Base-by-base conservation (phyloP, 768 basidiomycete species). In the Zangia roseola region DNA sequence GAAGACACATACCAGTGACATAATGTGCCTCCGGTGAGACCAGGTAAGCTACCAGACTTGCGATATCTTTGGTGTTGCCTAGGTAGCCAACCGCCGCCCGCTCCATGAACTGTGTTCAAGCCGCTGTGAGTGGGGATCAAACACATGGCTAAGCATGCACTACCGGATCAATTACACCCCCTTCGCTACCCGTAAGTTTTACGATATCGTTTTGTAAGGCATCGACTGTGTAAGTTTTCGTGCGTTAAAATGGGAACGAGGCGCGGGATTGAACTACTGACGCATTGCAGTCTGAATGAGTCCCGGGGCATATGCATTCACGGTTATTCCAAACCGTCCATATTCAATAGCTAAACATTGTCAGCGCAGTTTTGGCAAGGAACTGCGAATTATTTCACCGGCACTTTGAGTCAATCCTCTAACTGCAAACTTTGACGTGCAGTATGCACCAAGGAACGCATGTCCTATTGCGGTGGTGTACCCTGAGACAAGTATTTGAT, bases 341-440 rank as follows among this genome's bases (percentile, higher is more conserved):
- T 64, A 58, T 51, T 74, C 71, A 19, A 48, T 5, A 3, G 71
- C 71, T 73, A 17, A 12, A n/a, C 1, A 31, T 23, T 16, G n/a
- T 61, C 23, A 52, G 17, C 43, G 38, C 25, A 12, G 17, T 10
- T 12, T 34, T 13, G 19, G 33, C 8, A 3, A 38, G 10, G 6
- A 20, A 14, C 23, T 0, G 19, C 17, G 28, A 14, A 5, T 8
- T 0, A 31, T 24, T 51, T 12, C 26, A 64, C 63, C 63, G 47
- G 63, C 55, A 3, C 56, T 49, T 43, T 75, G 74, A 1, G 76
- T 76, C 23, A 77, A 53, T 14, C 71, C 74, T 23, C 74, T 62
- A 0, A 78, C 42, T 3, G 74, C 74, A 53, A 75, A 76, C 55
- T 78, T 77, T 5, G 69, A 70, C 0, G 67, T 57, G 35, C 55